phyloP scores from a whole-genome alignment of 2,329 filamentous ascomycete genomes.

The Hypocreales sp. region DNA sequence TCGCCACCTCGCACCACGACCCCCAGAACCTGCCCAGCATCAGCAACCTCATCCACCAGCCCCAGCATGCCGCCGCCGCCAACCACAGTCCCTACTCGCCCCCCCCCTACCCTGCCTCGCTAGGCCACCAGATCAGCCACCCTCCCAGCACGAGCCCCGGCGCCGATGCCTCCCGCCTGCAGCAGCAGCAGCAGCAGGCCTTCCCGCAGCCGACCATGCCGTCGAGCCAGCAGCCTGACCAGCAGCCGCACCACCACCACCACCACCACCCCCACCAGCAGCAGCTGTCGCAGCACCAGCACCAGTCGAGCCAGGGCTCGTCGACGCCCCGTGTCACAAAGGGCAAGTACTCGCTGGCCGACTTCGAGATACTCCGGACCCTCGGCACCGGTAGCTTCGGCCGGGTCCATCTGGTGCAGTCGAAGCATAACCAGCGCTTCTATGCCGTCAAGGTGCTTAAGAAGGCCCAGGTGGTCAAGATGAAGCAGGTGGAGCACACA shows the following conservation, averaged over 20 bases:
- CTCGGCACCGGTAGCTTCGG: conserved; percentile 95
- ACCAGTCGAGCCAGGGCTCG: conserved; percentile 14
- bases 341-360: conserved; percentile 87
- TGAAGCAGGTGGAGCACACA: conserved; percentile 99
- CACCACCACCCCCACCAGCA: conserved; percentile 10
- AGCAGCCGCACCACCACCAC: conserved; percentile 8
- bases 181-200: conserved; percentile 20
- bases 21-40: conserved; percentile 65
- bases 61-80: conserved; percentile 22
- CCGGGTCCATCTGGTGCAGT: conserved; percentile 90
- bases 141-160: conserved; percentile 20
- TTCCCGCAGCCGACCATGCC: conserved; percentile 14
- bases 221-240: conserved; percentile 13
- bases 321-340: conserved; percentile 57
- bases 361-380: conserved; percentile 83
- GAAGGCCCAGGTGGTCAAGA: conserved; percentile 96
- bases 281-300: conserved; percentile 15
- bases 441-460: conserved; percentile 98
- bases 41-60: conserved; percentile 61
- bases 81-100: conserved; percentile 6
- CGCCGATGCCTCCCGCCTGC: conserved; percentile 17
- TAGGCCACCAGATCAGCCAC: conserved; percentile 10
- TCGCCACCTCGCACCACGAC: conserved; percentile 19
- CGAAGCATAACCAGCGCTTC: conserved; percentile 93
- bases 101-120: conserved; percentile 11